These are phyloP conservation scores for Somion occarium DNA, from an alignment of 1,284 basidiomycete species.

Conservation along the genomic window DNA sequence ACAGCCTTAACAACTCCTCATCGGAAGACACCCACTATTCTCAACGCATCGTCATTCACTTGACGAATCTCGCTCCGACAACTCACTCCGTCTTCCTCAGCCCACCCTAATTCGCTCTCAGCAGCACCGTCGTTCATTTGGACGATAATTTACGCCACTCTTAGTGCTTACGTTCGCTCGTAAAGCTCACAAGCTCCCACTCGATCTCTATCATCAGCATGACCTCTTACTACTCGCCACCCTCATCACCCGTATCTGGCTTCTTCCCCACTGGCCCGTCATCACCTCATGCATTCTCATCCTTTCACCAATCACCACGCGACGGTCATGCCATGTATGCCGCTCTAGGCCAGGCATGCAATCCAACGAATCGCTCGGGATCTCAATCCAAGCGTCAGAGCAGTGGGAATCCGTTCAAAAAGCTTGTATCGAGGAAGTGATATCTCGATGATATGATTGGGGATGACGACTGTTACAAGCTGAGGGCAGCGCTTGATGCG, in stretches of 20 bases:
- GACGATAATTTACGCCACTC: not conserved
- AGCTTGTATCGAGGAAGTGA: conserved; percentile 29
- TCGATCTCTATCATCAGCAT: not conserved
- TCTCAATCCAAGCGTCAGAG: conserved; percentile 21
- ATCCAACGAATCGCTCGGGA: conserved; percentile 6
- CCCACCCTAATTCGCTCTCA: conserved; percentile 4
- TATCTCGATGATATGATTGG: not conserved
- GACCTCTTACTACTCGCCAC: conserved; percentile 31
- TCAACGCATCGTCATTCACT: conserved; percentile 6
- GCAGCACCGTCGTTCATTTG: not conserved
- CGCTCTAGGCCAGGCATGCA: conserved; percentile 37
- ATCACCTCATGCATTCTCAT: conserved; percentile 52
- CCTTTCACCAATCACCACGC: conserved; percentile 63
- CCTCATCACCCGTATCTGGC: conserved; percentile 24
- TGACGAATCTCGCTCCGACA: not conserved
- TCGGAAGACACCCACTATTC: not conserved
- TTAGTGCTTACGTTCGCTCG: conserved; percentile 1
- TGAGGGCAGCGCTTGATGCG: not conserved
- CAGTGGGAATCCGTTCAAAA: conserved; percentile 30
- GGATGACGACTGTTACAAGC: not conserved
- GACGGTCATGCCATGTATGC: conserved; percentile 63
- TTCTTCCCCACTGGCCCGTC: conserved; percentile 35
- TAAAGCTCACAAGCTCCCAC: not conserved
- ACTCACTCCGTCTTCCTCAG: not conserved
- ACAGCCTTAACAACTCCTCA: not conserved